Conservation (phyloP, 1,284 basidiomycete genomes). For the Fomitiporia mediterranea region DNA sequence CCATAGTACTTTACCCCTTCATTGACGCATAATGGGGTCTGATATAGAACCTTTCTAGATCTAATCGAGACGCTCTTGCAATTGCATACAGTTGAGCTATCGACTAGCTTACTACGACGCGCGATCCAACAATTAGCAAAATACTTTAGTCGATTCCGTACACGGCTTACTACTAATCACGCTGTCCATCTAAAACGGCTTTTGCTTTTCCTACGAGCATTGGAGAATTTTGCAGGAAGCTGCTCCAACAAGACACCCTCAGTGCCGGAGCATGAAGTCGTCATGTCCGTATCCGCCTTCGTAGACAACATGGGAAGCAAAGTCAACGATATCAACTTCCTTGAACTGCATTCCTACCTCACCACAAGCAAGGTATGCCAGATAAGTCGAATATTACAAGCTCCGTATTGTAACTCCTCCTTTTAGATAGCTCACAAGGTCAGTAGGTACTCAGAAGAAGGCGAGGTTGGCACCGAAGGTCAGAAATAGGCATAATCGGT, state of each 20-base stretch:
- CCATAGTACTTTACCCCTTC: conserved; percentile 62
- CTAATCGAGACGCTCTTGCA: conserved; percentile 85
- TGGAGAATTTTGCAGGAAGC: conserved; percentile 51
- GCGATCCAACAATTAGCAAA: conserved; percentile 76
- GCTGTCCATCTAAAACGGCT: conserved; percentile 79
- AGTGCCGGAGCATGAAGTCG: conserved; percentile 30
- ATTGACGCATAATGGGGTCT: not conserved
- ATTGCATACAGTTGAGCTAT: conserved; percentile 73
- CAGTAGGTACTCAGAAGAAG: conserved; percentile 74
- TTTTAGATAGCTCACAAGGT: conserved; percentile 73
- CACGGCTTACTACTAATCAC: conserved; percentile 70
- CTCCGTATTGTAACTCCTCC: not conserved
- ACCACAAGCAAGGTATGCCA: conserved; percentile 76
- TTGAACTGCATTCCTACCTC: conserved; percentile 83
- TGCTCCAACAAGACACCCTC: conserved; percentile 41
- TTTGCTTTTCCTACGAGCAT: conserved; percentile 62
- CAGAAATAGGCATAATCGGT: not conserved
- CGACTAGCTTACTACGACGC: conserved; percentile 51
- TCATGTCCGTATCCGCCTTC: conserved; percentile 65
- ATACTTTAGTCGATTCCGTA: conserved; percentile 79
- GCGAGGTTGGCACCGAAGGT: conserved; percentile 44
- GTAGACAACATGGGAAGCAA: conserved; percentile 63
- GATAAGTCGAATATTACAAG: conserved; percentile 14
- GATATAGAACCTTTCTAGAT: conserved; percentile 43
- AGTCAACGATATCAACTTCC: conserved; percentile 70